A percentile compares a stretch with the other conserved stretches of the same genome.
Conservation (phyloP, 306 rosid genomes). For the Pachyrhizus erosus region DNA sequence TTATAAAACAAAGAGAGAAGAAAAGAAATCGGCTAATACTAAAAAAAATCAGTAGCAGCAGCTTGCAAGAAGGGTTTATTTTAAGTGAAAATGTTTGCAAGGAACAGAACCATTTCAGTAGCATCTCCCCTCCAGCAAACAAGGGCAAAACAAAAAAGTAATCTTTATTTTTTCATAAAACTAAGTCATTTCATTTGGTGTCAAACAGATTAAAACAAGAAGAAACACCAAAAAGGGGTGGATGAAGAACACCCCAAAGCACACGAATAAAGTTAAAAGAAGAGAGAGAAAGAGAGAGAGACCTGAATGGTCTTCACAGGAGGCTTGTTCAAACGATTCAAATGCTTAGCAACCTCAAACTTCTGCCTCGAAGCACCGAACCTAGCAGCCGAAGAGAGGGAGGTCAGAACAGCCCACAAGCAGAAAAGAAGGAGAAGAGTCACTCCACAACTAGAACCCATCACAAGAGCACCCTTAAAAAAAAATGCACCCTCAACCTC, state of each 20-base stretch:
- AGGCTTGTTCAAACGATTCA: constrained; percentile 87
- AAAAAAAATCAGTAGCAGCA: neutral
- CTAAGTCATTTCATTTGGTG: constrained; percentile 30
- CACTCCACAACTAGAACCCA: constrained; percentile 42
- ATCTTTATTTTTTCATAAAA: neutral
- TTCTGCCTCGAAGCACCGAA: constrained; percentile 69
- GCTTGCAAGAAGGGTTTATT: constrained; percentile 8
- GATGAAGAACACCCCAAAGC: neutral
- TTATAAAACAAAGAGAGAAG: neutral
- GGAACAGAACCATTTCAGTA: neutral
- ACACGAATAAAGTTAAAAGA: neutral
- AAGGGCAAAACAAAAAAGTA: neutral
- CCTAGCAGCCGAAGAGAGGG: constrained; percentile 71
- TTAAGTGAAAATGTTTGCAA: constrained; percentile 29
- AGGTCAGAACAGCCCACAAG: constrained; percentile 57
- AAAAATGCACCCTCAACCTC: neutral
- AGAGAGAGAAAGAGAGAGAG: neutral
- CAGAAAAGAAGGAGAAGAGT: constrained; percentile 47
- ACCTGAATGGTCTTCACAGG: constrained; percentile 86
- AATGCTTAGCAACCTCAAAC: constrained; percentile 81
- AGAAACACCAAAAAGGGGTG: constrained; percentile 2
- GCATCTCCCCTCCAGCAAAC: neutral
- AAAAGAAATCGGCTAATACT: neutral
- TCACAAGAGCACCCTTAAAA: constrained; percentile 36
- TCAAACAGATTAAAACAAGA: constrained; percentile 34